Base-by-base conservation (phyloP, 2,329 filamentous ascomycete genomes). In the Rosellinia necatrix region DNA sequence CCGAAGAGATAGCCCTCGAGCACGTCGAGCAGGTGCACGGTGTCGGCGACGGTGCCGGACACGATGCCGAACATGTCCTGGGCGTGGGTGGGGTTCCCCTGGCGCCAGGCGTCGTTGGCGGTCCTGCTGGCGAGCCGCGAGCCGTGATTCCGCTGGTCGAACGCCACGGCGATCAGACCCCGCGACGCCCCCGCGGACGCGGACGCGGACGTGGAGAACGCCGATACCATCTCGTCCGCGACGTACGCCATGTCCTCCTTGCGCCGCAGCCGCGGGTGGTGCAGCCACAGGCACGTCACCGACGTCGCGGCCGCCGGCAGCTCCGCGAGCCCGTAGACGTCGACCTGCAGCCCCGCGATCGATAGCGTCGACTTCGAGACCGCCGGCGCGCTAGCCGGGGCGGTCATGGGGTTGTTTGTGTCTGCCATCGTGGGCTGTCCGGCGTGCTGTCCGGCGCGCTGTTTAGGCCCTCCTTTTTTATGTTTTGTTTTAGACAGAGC, bases 101-200 rank as follows among this genome's bases (percentile, higher is more conserved):
- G 74, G 38, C 83, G 82, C 93, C 92, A 97, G 3, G 88, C 81
- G 64, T 87, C 79, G 71, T 97, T 97, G 22, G 88, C 85, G 15
- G 80, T 64, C 6, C 82, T 75, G 65, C 87, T 81, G 2, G 93
- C 83, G 56, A 86, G 73, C 51, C 94, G 79, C 2, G 83, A 81
- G 22, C 94, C 94, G 74, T 97, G 94, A 72, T 97, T 97, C 41
- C 93, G 84, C 77, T 96, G 92, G 74, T 97, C 94, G 72, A 96
- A 96, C 2, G 88, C 84, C 10, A 92, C 83, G 2, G 90, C 92
- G 46, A 97, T 86, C 35, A 97, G 74, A 0, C 89, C 89, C 75
- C 73, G 68, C 50, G n/a, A n/a, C n/a, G n/a, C n/a, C n/a, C n/a
- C n/a, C n/a, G 58, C 69, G 37, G 25, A 65, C 61, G 46, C 10